A percentile compares a stretch with the other conserved stretches of the same genome.
Evolutionary conservation across 1,284 basidiomycete species (phyloP).

Genomic region (Laetiporus sulphureus): DNA sequence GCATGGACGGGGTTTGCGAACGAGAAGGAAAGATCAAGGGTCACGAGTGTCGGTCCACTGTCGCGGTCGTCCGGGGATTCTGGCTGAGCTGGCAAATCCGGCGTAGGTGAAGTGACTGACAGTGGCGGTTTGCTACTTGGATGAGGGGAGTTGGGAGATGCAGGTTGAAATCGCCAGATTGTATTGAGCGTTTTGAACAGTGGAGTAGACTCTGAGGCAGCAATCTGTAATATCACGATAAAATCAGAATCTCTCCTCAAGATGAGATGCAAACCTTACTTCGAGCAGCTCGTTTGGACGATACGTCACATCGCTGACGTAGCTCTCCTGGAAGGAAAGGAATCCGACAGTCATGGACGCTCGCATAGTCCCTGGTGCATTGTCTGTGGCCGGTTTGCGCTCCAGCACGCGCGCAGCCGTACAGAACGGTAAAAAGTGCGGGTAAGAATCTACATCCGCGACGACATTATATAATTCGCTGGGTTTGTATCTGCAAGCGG

Average conservation of each 20-base stretch:
- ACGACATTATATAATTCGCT: constrained; percentile 83
- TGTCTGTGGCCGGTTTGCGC: constrained; percentile 18
- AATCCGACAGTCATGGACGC: constrained; percentile 90
- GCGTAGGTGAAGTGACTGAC: constrained; percentile 5
- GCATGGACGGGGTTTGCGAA: constrained; percentile 88
- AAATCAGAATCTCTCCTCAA: not conserved
- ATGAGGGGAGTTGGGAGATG: constrained; percentile 38
- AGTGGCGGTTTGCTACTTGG: constrained; percentile 19
- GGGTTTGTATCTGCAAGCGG: constrained; percentile 51
- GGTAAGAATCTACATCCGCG: constrained; percentile 83
- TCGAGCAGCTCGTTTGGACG: constrained; percentile 71
- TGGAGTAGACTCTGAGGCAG: constrained; percentile 75
- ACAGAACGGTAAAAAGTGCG: constrained; percentile 88
- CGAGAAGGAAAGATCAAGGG: constrained; percentile 77
- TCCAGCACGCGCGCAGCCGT: constrained; percentile 65
- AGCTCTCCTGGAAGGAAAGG: constrained; percentile 81
- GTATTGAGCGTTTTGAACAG: constrained; percentile 85
- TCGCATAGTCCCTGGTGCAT: constrained; percentile 41
- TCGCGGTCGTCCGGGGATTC: constrained; percentile 15
- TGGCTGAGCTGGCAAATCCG: constrained; percentile 10
- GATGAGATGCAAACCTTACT: too few species aligned
- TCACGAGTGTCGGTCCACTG: constrained; percentile 60
- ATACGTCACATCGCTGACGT: constrained; percentile 81
- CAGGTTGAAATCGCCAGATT: constrained; percentile 72
- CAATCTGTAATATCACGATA: constrained; percentile 47